Percentiles rank a stretch among this genome's conserved stretches.
These are phyloP conservation scores for Fomitopsis pinicola DNA, from an alignment of 1,284 basidiomycete genomes.

Conservation along the genomic window DNA sequence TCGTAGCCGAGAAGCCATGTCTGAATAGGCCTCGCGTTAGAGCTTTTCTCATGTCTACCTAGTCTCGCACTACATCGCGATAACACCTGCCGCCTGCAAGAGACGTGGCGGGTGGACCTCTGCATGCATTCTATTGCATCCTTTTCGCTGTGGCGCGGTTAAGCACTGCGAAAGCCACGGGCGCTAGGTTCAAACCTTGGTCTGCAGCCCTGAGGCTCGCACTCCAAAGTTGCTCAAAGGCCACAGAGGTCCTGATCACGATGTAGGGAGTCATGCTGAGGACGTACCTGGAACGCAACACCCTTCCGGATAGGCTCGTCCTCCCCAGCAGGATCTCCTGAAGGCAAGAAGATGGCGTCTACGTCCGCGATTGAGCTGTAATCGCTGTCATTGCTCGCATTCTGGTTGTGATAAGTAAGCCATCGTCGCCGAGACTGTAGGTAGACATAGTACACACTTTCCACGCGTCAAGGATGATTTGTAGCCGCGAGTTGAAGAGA, in stretches of 20 bases:
- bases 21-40: conserved; percentile 34
- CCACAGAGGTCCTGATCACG: neutral
- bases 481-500: conserved; percentile 64
- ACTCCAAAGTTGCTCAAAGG: neutral
- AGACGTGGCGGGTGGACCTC: neutral
- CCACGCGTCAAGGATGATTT: conserved; percentile 71
- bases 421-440: neutral
- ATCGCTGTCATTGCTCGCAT: conserved; percentile 64
- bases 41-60: conserved; percentile 14
- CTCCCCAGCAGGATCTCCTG: conserved; percentile 82
- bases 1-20: conserved; percentile 96
- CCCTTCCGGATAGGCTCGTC: conserved; percentile 84
- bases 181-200: no score
- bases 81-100: neutral
- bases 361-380: conserved; percentile 61
- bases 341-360: conserved; percentile 72
- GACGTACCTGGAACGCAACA: conserved; percentile 82
- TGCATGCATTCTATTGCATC: neutral
- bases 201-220: no score
- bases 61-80: conserved; percentile 5
- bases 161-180: neutral
- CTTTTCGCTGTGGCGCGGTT: neutral
- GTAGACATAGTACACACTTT: conserved; percentile 47
- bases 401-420: conserved; percentile 30
- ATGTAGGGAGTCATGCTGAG: neutral